Evolutionary conservation across 495 filamentous ascomycete species (phyloP), one percentile per base, ranked within the genome.

Genomic region (Daldinia concentrica): DNA sequence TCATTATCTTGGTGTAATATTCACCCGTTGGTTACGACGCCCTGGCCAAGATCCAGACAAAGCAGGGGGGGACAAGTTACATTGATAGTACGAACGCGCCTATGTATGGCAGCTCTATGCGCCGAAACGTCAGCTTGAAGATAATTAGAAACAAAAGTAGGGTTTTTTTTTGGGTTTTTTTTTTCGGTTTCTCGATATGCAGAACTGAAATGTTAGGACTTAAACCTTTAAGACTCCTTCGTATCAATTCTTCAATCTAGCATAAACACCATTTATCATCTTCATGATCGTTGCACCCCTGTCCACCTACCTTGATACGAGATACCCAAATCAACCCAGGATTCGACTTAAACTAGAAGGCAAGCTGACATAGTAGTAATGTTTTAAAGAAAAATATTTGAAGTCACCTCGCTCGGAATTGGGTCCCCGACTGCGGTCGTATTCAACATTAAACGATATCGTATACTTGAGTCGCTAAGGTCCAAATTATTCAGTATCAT

Each of bases 1-100:
- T 54, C 27, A 50, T 66, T 59, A 55, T 54, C 60, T 66, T 59
- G 55, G 70, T 67, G 54, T 61, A 73, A 60, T 68, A 43, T 51
- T 72, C 64, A 22, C 37, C 64, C 39, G 61, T 65, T 65, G 60
- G 64, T 32, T 24, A 64, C 48, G 56, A 29, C 64, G 61, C 48
- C 54, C 12, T 55, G 57, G 65, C 65, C 64, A 62, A 68, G 70
- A 68, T 59, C 39, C 32, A 54, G 34, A 58, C 11, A 36, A 48
- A 41, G 24, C 50, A 32, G 32, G 45, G 66, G 56, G 63, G 69
- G 54, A 45, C n/a, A 45, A 62, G 15, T 24, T n/a, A 43, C 17
- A 17, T 19, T 17, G 24, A 58, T 30, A 64, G n/a, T 62, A 66
- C 58, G 14, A 64, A 56, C 57, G 17, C 62, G 48, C 43, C 43